Evolutionary conservation across 1,284 basidiomycete species (phyloP), one percentile per base, ranked within the genome.

Genomic region (Phenoliferia sp.): DNA sequence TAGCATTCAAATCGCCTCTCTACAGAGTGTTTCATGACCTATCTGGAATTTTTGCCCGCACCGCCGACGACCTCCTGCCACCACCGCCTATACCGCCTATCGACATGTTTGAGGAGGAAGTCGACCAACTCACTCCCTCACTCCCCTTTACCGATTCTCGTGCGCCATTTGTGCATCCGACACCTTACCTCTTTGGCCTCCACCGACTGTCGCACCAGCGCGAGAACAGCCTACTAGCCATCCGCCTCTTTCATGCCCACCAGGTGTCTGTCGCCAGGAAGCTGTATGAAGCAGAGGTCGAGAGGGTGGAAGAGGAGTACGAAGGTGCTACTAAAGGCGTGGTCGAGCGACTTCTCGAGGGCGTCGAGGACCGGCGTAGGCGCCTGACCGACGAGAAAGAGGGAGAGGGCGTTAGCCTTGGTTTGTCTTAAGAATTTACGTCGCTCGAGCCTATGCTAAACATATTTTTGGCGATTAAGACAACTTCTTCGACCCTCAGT

Each of bases 331-430:
- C 79, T 33, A 80, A 80, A 62, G 77, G 78, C 29, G 79, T 80
- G 10, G 77, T 78, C 35, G 79, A 81, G 69, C 74, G 80, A 39
- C 67, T 84, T 48, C 67, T 83, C 15, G 80, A 79, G n/a, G 77
- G 79, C 3, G 77, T 83, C 35, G 83, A 84, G 70, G 83, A 84
- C 67, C 70, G 82, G 34, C 71, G 81, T 57, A 77, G 80, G 69
- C 80, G 81, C 64, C 73, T 83, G 44, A 76, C 80, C 50, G 83
- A 83, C 64, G 83, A 84, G 71, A 83, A 83, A 74, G 83, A 84
- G 61, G 80, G 80, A n/a, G 80, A 80, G 16, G 82, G 82, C 59
- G 75, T 81, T 15, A 78, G 81, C 9, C 75, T 80, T 10, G 82
- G 81, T 82, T 62, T 71, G 80, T 78, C 28, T 59, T 31, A n/a